phyloP scores from a whole-genome alignment of 768 basidiomycete genomes.

The Trametopsis cervina region DNA sequence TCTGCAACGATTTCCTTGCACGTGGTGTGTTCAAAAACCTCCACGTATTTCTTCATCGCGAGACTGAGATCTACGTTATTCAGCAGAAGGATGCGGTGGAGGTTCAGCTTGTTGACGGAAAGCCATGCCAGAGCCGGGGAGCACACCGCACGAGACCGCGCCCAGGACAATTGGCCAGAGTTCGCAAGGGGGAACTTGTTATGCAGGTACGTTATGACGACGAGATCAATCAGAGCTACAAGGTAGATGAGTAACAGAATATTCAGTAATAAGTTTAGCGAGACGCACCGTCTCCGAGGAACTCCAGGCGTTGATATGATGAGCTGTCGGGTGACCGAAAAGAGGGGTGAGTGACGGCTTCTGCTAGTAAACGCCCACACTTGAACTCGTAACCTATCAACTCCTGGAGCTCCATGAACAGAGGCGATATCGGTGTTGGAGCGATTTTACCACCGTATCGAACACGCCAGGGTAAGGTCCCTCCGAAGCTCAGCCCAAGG shows the following conservation, averaged over 20 bases:
- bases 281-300: conserved; percentile 86
- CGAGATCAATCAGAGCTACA: conserved; percentile 64
- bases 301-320: conserved; percentile 84
- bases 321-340: conserved; percentile 44
- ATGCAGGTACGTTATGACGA: conserved; percentile 66
- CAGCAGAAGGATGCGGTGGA: conserved; percentile 67
- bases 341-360: conserved; percentile 85
- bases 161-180: conserved; percentile 70
- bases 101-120: conserved; percentile 52
- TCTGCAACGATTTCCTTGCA: conserved; percentile 55
- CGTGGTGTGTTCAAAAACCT: conserved; percentile 47
- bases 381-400: conserved; percentile 66
- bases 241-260: conserved; percentile 4
- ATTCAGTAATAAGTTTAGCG: too few species aligned
- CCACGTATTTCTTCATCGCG: conserved; percentile 56
- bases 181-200: conserved; percentile 62
- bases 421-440: conserved; percentile 30
- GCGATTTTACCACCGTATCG: conserved; percentile 36
- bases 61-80: conserved; percentile 61
- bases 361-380: conserved; percentile 53
- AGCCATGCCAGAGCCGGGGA: conserved; percentile 65
- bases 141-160: conserved; percentile 67
- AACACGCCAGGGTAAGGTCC: conserved; percentile 57
- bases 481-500: conserved; percentile 70
- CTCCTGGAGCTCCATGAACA: conserved; percentile 53